Base-by-base conservation (phyloP, 345 rosid genomes). In the Hypericum androsaemum region DNA sequence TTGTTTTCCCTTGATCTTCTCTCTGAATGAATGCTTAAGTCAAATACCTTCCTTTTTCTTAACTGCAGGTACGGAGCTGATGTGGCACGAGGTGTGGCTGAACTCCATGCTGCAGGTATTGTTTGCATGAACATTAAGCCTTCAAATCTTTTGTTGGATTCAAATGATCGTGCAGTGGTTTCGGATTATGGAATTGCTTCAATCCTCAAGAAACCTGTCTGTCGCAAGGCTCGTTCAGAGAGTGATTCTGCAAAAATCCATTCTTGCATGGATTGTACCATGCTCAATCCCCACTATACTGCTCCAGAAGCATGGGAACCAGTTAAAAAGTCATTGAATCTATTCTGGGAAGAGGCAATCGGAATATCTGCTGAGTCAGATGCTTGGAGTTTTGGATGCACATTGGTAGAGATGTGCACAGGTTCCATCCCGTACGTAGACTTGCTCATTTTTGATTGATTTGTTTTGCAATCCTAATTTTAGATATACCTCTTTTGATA, bases 291-390 rank as follows among this genome's bases (percentile, higher is more conserved):
- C 39, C 88, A 88, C 53, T 83, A 92, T 68, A 80, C 89, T 52
- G 94, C 98, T 36, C 96, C 98, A 41, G 98, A 88, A 82, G 96
- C 86, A 54, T 92, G 96, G 98, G 98, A 83, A 67, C 98, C 98
- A 0, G 89, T 81, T 46, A 92, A 81, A 75, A 90, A 90, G 72
- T 71, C 94, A 1, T 57, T 84, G 67, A 77, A 84, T 71, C 73
- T 83, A 40, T 90, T 92, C 68, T 88, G 96, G 95, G 96, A 85
- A 66, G 98, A 85, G 67, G 88, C 85, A 51, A 76, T 80, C 35
- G 96, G 88, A 56, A 82, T 88, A 69, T 88, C 94, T 42, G 73
- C 74, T 35, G 95, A 88, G 61, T 87, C 98, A 17, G 98, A 92
- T 80, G 95, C 98, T 43, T 92, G 96, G 98, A 88, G 96, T 75